phyloP scores from a whole-genome alignment of 495 filamentous ascomycete species.

The Penicillium angulare region DNA sequence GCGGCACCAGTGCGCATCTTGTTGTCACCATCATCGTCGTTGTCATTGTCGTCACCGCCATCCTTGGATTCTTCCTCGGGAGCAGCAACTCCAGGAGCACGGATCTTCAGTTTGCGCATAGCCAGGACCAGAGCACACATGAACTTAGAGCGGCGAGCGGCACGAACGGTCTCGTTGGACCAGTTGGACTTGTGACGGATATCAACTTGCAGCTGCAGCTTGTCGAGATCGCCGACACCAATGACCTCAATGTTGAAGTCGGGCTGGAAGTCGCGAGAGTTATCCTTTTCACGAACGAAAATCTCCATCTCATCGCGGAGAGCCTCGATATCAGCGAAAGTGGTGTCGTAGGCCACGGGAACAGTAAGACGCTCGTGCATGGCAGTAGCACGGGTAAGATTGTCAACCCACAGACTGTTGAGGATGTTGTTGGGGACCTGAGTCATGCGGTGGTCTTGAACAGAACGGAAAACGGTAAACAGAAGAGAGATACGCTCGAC shows the following conservation, averaged over 20 bases:
- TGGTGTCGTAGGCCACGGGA: constrained; percentile 78
- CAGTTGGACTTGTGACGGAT: constrained; percentile 95
- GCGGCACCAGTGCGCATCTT: constrained; percentile 10
- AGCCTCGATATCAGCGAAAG: constrained; percentile 80
- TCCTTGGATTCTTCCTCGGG: constrained; percentile 61
- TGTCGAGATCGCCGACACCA: constrained; percentile 83
- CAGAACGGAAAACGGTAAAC: constrained; percentile 87
- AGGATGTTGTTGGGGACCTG: constrained; percentile 90
- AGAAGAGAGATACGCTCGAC: constrained; percentile 95
- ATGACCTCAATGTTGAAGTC: constrained; percentile 75
- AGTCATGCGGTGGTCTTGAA: constrained; percentile 76
- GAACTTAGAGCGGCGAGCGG: constrained; percentile 86
- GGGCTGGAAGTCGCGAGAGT: constrained; percentile 86
- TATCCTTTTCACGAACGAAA: constrained; percentile 84
- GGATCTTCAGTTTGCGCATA: constrained; percentile 82
- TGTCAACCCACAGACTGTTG: constrained; percentile 90
- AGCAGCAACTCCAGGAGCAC: constrained; percentile 71
- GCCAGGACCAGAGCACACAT: constrained; percentile 91
- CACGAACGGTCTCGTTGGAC: constrained; percentile 84
- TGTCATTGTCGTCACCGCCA: constrained; percentile 57
- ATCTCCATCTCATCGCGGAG: constrained; percentile 76
- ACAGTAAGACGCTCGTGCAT: constrained; percentile 87
- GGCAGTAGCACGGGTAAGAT: constrained; percentile 81
- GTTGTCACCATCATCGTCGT: constrained; percentile 23
- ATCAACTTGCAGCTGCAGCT: constrained; percentile 76